Evolutionary conservation across 2,329 filamentous ascomycete species (phyloP).

Genomic region (Trichophyton rubrum): DNA sequence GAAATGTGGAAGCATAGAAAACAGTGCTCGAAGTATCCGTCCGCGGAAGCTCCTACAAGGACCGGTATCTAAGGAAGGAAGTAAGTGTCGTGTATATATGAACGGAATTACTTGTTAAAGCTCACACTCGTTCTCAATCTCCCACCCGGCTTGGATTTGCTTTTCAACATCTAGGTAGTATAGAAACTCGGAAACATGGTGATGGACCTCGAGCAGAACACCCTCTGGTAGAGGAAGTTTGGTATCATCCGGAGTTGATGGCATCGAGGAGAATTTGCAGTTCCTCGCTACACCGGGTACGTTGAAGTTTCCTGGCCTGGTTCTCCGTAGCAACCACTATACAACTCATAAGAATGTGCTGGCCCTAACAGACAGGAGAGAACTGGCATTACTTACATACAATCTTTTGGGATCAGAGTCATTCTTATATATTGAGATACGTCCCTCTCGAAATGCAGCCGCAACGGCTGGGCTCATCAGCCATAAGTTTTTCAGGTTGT

Average conservation of each 20-base stretch:
- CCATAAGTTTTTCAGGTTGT: slow-evolving; percentile 10
- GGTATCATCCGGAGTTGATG: slow-evolving; percentile 9
- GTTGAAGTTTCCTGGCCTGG: too few species aligned
- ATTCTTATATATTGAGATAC: neutral
- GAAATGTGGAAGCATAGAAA: slow-evolving; percentile 6
- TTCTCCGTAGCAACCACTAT: neutral
- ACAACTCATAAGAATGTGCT: neutral
- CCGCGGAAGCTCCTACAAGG: neutral
- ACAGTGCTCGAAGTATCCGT: slow-evolving; percentile 4
- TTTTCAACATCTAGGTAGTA: slow-evolving; percentile 6
- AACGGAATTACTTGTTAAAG: too few species aligned
- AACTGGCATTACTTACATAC: neutral
- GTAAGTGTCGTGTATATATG: neutral
- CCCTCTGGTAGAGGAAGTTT: slow-evolving; percentile 9
- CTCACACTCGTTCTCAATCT: neutral
- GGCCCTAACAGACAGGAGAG: neutral
- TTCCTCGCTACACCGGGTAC: slow-evolving; percentile 2
- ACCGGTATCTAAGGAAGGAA: neutral
- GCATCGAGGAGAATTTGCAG: slow-evolving; percentile 4
- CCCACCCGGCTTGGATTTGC: slow-evolving; percentile 6
- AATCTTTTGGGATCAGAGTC: neutral
- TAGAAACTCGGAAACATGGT: slow-evolving; percentile 2
- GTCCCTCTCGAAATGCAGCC: neutral
- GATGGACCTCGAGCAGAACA: slow-evolving; percentile 8
- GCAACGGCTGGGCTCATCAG: slow-evolving; percentile 1